These are phyloP conservation scores for Nemania sp. DNA, from an alignment of 2,329 filamentous ascomycete species.

Conservation along the genomic window DNA sequence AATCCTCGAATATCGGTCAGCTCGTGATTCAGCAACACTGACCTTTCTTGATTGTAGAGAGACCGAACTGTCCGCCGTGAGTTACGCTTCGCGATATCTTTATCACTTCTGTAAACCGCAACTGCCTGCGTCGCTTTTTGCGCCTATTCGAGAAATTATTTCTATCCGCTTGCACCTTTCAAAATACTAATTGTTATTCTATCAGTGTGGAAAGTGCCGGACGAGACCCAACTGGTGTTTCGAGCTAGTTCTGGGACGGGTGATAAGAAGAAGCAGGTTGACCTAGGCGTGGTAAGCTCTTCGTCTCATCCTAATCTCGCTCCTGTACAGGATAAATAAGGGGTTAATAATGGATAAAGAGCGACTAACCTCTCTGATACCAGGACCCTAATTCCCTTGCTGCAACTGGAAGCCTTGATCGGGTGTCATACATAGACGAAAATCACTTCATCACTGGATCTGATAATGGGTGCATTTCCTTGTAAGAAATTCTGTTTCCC, in stretches of 20 bases:
- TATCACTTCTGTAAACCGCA: background rate
- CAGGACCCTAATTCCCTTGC: constrained; percentile 57
- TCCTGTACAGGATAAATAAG: background rate
- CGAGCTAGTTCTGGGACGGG: constrained; percentile 70
- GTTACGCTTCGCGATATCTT: background rate
- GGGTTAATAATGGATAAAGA: constrained; percentile 31
- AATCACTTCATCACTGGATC: constrained; percentile 90
- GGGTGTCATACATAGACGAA: constrained; percentile 86
- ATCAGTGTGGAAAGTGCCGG: constrained; percentile 86
- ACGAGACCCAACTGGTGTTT: constrained; percentile 95
- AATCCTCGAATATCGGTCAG: background rate
- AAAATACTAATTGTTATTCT: too few species aligned
- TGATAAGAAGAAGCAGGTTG: constrained; percentile 53
- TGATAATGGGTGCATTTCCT: constrained; percentile 83
- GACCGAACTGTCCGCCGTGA: constrained; percentile 79
- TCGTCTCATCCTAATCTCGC: background rate
- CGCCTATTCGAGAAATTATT: background rate
- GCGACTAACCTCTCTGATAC: background rate
- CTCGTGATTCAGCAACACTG: too few species aligned
- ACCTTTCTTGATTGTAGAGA: constrained; percentile 45
- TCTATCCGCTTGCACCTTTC: background rate
- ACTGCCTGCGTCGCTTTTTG: background rate
- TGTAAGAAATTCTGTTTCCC: constrained; percentile 56
- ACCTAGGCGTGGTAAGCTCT: constrained; percentile 20
- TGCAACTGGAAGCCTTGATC: constrained; percentile 86